Evolutionary conservation across 306 rosid species (phyloP), one percentile per base, ranked within the genome.

Genomic region (Castanea sativa): DNA sequence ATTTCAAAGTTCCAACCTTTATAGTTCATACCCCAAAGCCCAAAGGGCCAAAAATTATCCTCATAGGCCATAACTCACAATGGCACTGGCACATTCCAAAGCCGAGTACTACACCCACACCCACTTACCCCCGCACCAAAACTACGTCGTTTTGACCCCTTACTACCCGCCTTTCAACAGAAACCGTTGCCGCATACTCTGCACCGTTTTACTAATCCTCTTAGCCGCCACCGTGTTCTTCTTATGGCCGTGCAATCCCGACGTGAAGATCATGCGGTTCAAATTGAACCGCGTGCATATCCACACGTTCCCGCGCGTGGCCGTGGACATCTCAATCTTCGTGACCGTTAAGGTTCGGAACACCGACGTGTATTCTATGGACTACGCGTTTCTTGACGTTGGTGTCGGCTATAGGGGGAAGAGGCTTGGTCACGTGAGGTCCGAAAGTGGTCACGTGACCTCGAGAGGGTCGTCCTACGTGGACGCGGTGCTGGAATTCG

Each of bases 391-490:
- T 5, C 65, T 91, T 23, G 88, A 89, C 81, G 91, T 92, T 76
- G 91, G 79, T 15, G 90, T 92, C 2, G 89, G 90, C 19, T 92
- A 92, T 75, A 87, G 94, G 73, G 93, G 97, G 68, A 88, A 87
- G 86, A 74, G 10, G 81, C 85, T 91, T 16, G 96, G 97, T 2
- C 88, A 88, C 86, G 92, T 88, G 76, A 86, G 32, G 21, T 88
- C 90, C 33, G 73, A 76, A 5, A 41, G 70, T 14, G 96, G 93
- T 11, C 88, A 89, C 82, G 92, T 92, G 86, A 83, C 81, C 58
- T 88, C 97, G 0, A 79, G 84, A 74, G 94, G 92, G 0, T 86
- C 90, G 38, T 91, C 96, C 27, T 82, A 85, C 84, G 92, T 91
- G 85, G 91, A 92, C 4, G 96, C 96, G 63, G 90, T 82, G 76